Evolutionary conservation across 1,284 basidiomycete species (phyloP).

Genomic region (Austroboletus novae-zelandiae): DNA sequence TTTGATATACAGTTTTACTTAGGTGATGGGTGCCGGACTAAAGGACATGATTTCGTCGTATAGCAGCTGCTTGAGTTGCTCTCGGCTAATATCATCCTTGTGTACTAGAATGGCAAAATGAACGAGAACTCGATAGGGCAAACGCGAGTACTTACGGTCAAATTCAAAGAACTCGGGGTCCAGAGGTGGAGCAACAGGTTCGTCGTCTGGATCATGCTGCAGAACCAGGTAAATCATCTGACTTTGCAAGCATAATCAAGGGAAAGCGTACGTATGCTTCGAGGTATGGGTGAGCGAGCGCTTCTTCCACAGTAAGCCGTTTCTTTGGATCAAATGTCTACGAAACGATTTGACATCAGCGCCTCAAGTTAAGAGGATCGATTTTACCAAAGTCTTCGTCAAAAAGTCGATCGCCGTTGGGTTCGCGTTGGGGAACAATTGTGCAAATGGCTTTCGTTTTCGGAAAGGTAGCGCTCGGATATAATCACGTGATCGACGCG

Average conservation of each 20-base stretch:
- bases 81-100: conserved; percentile 91
- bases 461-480: conserved; percentile 87
- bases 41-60: conserved; percentile 81
- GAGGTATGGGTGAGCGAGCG: conserved; percentile 88
- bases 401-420: conserved; percentile 89
- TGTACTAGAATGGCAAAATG: conserved; percentile 50
- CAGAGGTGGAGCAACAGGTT: conserved; percentile 87
- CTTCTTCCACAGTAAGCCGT: conserved; percentile 88
- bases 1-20: conserved; percentile 6
- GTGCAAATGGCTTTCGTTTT: conserved; percentile 75
- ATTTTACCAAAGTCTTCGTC: conserved; percentile 80
- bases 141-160: conserved; percentile 46
- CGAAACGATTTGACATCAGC: neutral
- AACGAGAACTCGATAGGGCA: neutral
- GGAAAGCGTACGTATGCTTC: conserved; percentile 78
- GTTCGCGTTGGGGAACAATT: conserved; percentile 85
- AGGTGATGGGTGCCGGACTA: conserved; percentile 60
- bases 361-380: neutral
- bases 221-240: conserved; percentile 7
- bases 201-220: conserved; percentile 89
- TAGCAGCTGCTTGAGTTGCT: conserved; percentile 67
- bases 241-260: neutral
- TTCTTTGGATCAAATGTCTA: conserved; percentile 92
- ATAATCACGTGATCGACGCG: conserved; percentile 84
- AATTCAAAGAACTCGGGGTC: conserved; percentile 94